A percentile compares a stretch with the other conserved stretches of the same genome.
phyloP scores from a whole-genome alignment of 2,329 filamentous ascomycete species.

The Neoscytalidium dimidiatum region DNA sequence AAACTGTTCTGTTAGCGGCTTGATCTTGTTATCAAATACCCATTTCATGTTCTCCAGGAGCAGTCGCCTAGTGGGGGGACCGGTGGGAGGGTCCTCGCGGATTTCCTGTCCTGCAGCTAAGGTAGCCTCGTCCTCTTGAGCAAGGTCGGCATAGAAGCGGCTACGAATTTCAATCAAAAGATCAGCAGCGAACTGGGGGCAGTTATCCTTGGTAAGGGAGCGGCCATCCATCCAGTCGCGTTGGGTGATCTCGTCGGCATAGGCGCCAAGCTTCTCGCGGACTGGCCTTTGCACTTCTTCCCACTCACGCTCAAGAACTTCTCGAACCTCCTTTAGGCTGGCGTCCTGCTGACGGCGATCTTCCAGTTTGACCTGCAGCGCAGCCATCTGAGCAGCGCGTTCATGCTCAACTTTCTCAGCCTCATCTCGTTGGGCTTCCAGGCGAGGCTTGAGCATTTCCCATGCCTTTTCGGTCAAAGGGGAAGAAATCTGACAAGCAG shows the following conservation, averaged over 20 bases:
- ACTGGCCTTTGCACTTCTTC: slow-evolving; percentile 70
- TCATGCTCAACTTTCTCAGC: slow-evolving; percentile 60
- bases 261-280: slow-evolving; percentile 63
- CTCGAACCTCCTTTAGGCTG: slow-evolving; percentile 55
- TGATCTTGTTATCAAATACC: slow-evolving; percentile 77
- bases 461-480: slow-evolving; percentile 70
- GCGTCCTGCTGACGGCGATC: slow-evolving; percentile 51
- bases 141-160: slow-evolving; percentile 64
- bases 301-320: slow-evolving; percentile 68
- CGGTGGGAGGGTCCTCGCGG: slow-evolving; percentile 50
- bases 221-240: slow-evolving; percentile 66
- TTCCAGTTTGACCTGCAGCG: slow-evolving; percentile 49
- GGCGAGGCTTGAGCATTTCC: slow-evolving; percentile 66
- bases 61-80: slow-evolving; percentile 62
- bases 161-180: slow-evolving; percentile 68
- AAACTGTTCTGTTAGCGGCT: slow-evolving; percentile 64
- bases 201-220: slow-evolving; percentile 64
- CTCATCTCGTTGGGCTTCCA: slow-evolving; percentile 65
- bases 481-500: slow-evolving; percentile 68
- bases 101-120: slow-evolving; percentile 14
- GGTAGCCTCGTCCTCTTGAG: slow-evolving; percentile 52
- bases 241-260: slow-evolving; percentile 70
- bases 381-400: slow-evolving; percentile 50
- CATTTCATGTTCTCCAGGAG: slow-evolving; percentile 86
- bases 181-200: slow-evolving; percentile 70